Evolutionary conservation across 2,329 filamentous ascomycete genomes (phyloP).

Genomic region (Penicillium nordicum): DNA sequence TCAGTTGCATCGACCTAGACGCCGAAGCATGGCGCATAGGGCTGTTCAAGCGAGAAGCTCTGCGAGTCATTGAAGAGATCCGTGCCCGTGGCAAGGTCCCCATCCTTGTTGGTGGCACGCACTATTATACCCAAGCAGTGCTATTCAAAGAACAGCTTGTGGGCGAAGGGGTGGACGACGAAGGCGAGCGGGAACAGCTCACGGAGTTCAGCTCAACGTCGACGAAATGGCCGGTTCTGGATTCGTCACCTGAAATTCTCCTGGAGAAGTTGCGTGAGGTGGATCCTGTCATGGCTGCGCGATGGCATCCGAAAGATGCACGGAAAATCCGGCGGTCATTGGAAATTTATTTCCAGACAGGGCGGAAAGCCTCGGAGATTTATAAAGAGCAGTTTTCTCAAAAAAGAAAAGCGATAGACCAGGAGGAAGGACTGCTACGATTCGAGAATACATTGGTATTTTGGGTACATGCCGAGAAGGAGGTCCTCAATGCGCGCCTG

Average conservation of each 20-base stretch:
- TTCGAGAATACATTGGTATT: slow-evolving; percentile 65
- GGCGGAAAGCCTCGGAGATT: slow-evolving; percentile 75
- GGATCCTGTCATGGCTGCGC: slow-evolving; percentile 82
- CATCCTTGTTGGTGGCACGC: slow-evolving; percentile 88
- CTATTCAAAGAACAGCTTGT: slow-evolving; percentile 73
- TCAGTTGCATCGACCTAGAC: slow-evolving; percentile 71
- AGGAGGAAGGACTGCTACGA: slow-evolving; percentile 40
- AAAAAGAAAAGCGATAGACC: slow-evolving; percentile 23
- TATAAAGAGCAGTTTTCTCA: slow-evolving; percentile 70
- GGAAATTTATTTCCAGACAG: slow-evolving; percentile 83
- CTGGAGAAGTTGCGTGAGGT: slow-evolving; percentile 70
- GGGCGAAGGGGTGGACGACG: slow-evolving; percentile 28
- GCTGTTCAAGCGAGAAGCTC: slow-evolving; percentile 68
- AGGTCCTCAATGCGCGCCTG: slow-evolving; percentile 66
- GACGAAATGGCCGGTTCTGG: slow-evolving; percentile 65
- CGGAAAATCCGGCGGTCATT: slow-evolving; percentile 87
- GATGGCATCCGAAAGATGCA: slow-evolving; percentile 91
- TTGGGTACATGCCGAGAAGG: slow-evolving; percentile 77
- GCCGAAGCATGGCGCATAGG: slow-evolving; percentile 81
- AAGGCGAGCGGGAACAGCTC: slow-evolving; percentile 25
- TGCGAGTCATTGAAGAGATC: slow-evolving; percentile 71
- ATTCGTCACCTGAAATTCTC: slow-evolving; percentile 67
- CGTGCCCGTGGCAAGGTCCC: slow-evolving; percentile 73
- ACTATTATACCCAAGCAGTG: slow-evolving; percentile 89
- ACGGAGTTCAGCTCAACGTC: slow-evolving; percentile 23